phyloP scores from a whole-genome alignment of 2,329 filamentous ascomycete genomes.

The Fusarium lyarnte region DNA sequence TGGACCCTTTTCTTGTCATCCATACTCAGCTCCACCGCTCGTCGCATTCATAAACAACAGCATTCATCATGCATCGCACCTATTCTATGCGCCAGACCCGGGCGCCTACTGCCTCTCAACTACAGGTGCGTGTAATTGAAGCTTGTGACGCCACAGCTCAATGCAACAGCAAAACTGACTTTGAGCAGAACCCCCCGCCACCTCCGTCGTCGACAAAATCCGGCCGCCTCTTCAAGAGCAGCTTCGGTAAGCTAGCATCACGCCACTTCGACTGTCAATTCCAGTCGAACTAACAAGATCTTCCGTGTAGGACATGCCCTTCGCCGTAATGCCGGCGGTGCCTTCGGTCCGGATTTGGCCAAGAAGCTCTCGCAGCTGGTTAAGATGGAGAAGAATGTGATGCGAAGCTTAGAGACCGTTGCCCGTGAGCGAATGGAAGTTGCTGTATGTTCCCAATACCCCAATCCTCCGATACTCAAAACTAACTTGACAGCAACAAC shows the following conservation, averaged over 20 bases:
- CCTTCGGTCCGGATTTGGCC: slow-evolving; percentile 85
- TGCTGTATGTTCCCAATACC: slow-evolving; percentile 71
- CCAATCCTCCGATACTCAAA: not conserved
- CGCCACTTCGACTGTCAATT: not conserved
- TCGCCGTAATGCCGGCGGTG: slow-evolving; percentile 77
- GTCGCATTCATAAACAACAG: slow-evolving; percentile 32
- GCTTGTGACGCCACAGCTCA: not conserved
- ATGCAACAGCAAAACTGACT: slow-evolving; percentile 14
- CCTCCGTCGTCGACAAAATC: slow-evolving; percentile 92
- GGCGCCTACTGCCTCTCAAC: slow-evolving; percentile 89
- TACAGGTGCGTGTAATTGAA: slow-evolving; percentile 58
- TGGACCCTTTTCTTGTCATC: slow-evolving; percentile 26
- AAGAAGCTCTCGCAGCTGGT: slow-evolving; percentile 98
- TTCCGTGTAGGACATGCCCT: slow-evolving; percentile 67
- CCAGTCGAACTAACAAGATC: slow-evolving; percentile 9
- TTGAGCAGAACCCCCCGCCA: slow-evolving; percentile 83
- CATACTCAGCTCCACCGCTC: slow-evolving; percentile 31
- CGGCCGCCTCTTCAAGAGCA: slow-evolving; percentile 85
- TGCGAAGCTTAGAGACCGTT: slow-evolving; percentile 97
- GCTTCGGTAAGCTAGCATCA: slow-evolving; percentile 73
- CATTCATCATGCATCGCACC: slow-evolving; percentile 86
- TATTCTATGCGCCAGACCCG: slow-evolving; percentile 98
- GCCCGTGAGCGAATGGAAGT: slow-evolving; percentile 98
- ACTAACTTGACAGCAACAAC: slow-evolving; percentile 79
- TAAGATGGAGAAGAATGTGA: slow-evolving; percentile 99